phyloP scores from a whole-genome alignment of 192 early-diverging fungal genomes.

The Thamnidium elegans region DNA sequence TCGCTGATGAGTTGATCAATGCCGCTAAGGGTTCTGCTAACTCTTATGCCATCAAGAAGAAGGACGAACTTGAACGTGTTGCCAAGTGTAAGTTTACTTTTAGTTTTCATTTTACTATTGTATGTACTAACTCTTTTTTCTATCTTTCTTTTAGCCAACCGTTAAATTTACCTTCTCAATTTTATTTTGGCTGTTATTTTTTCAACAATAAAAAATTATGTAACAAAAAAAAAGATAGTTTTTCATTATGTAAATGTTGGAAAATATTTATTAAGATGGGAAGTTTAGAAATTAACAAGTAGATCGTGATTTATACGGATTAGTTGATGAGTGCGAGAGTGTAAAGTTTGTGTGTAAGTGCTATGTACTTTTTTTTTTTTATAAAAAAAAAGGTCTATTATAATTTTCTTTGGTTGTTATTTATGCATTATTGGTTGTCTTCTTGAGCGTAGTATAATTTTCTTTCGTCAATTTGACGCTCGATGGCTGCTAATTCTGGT shows the following conservation, averaged over 20 bases:
- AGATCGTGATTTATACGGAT: no score
- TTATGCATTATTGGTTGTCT: constrained; percentile 18
- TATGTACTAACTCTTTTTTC: neutral
- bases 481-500: constrained; percentile 29
- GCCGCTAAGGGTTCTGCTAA: constrained; percentile 96
- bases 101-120: neutral
- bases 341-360: no score
- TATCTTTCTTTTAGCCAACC: neutral
- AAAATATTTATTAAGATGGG: no score
- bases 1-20: constrained; percentile 99
- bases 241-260: no score
- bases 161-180: neutral
- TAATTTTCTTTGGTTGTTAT: no score
- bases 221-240: no score
- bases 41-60: constrained; percentile 99
- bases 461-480: constrained; percentile 33
- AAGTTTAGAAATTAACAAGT: no score
- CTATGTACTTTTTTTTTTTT: no score
- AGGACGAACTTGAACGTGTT: constrained; percentile 96
- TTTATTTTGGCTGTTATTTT: no score
- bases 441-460: constrained; percentile 39
- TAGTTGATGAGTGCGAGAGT: no score
- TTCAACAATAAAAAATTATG: no score
- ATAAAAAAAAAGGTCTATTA: no score
- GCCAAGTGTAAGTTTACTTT: constrained; percentile 53